Evolutionary conservation across 352 stramenopile species (phyloP), one percentile per base, ranked within the genome.

Genomic region (Globisporangium barbulae): DNA sequence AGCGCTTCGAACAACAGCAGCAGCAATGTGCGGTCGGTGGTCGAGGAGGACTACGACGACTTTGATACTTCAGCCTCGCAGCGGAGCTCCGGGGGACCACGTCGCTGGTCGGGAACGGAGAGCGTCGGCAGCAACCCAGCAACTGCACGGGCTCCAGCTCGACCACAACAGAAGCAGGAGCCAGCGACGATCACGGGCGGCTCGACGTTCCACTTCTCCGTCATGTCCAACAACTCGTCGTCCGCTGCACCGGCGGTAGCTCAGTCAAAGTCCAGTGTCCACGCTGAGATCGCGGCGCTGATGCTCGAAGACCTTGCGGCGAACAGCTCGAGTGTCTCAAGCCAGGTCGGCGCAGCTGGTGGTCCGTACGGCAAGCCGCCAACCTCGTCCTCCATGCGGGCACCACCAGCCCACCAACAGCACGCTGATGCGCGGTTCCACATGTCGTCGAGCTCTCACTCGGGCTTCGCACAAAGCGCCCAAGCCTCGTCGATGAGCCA

Each of bases 181-280:
- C 30, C 59, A 59, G 19, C 33, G 50, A 42, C 7, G 41, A 56
- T 8, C 25, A 52, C 21, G 19, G 31, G 53, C 30, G 33, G 41
- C 22, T 30, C 52, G 22, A 61, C 31, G 31, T 67, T 67, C 61
- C 61, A 67, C 61, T 67, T 67, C 41, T 67, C 61, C 0, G 44
- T 61, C 31, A 67, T 44, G 61, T 54, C 61, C 39, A 66, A 33
- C 53, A 37, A n/a, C 31, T 45, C 30, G 19, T 21, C n/a, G 1
- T 58, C 31, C 17, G 30, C 41, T 21, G 15, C 19, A 25, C 2
- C 42, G 35, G 19, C 41, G 44, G 21, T n/a, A 1, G 25, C 10
- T 28, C 37, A 44, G 10, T 7, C 37, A 19, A 65, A 65, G 37
- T 61, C 61, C 52, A 67, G 53, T 2, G 61, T 67, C 52, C 61